phyloP scores from a whole-genome alignment of 768 basidiomycete genomes.

The Termitomyces sp. region DNA sequence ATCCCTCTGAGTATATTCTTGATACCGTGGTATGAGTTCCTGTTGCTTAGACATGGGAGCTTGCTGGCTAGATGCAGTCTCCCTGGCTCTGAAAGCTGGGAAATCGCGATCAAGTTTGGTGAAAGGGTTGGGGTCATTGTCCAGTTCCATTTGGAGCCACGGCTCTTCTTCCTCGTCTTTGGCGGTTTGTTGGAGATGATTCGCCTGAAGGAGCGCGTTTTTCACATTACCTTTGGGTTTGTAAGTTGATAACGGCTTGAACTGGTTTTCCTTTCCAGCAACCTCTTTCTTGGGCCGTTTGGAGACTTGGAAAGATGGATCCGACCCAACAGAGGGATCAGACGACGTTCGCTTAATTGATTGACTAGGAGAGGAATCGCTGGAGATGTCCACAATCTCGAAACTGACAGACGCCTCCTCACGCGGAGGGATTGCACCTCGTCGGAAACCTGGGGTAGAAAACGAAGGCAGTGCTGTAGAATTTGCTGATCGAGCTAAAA shows the following conservation, averaged over 20 bases:
- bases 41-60: not conserved
- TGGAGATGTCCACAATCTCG: constrained; percentile 30
- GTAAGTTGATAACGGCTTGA: not conserved
- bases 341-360: constrained; percentile 35
- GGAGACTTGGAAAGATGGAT: constrained; percentile 20
- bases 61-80: not conserved
- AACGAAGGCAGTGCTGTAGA: constrained; percentile 30
- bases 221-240: constrained; percentile 16
- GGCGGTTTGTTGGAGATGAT: not conserved
- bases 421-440: constrained; percentile 16
- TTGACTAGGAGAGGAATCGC: constrained; percentile 27
- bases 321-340: constrained; percentile 25
- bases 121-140: constrained; percentile 20
- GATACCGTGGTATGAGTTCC: not conserved
- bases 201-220: not conserved
- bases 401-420: constrained; percentile 11
- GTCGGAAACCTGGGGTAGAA: constrained; percentile 38
- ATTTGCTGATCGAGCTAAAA: constrained; percentile 20
- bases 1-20: not conserved
- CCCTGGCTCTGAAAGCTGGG: constrained; percentile 10
- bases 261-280: constrained; percentile 32
- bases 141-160: constrained; percentile 15
- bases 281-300: constrained; percentile 27
- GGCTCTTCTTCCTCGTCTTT: constrained; percentile 16
- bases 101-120: constrained; percentile 19